These are phyloP conservation scores for Fonsecaea pedrosoi DNA, from an alignment of 2,329 filamentous ascomycete genomes.

Conservation along the genomic window DNA sequence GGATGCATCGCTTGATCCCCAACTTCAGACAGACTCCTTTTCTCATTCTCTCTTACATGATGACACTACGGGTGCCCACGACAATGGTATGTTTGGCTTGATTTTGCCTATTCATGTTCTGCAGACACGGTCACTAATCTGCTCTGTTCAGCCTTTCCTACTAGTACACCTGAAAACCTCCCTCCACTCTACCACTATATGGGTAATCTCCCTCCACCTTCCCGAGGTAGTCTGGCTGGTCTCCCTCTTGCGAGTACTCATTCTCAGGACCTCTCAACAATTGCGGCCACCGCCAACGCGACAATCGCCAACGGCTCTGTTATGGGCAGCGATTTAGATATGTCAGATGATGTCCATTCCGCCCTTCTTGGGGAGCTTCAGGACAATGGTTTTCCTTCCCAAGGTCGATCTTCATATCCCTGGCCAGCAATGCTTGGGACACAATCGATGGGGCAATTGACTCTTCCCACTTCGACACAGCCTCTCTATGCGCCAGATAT, in stretches of 20 bases:
- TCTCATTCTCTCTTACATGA: constrained; percentile 19
- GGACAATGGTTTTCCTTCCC: not conserved
- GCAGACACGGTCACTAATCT: not conserved
- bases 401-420: not conserved
- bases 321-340: not conserved
- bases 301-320: constrained; percentile 46
- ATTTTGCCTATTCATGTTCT: not conserved
- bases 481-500: not conserved
- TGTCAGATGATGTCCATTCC: constrained; percentile 13
- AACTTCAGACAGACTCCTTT: constrained; percentile 26
- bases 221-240: constrained; percentile 15
- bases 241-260: constrained; percentile 37
- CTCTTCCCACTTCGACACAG: not conserved
- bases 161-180: constrained; percentile 9
- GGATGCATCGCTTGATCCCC: constrained; percentile 24
- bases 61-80: constrained; percentile 14
- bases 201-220: constrained; percentile 11
- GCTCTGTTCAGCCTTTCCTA: constrained; percentile 9
- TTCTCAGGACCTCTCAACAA: constrained; percentile 53
- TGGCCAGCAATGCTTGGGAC: constrained; percentile 16
- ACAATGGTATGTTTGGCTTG: constrained; percentile 19
- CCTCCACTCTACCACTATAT: constrained; percentile 20
- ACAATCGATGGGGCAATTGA: constrained; percentile 1
- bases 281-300: constrained; percentile 55
- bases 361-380: constrained; percentile 18